A percentile compares a stretch with the other conserved stretches of the same genome.
Conservation (phyloP, 805 yeast species). For the Metschnikowia matae region DNA sequence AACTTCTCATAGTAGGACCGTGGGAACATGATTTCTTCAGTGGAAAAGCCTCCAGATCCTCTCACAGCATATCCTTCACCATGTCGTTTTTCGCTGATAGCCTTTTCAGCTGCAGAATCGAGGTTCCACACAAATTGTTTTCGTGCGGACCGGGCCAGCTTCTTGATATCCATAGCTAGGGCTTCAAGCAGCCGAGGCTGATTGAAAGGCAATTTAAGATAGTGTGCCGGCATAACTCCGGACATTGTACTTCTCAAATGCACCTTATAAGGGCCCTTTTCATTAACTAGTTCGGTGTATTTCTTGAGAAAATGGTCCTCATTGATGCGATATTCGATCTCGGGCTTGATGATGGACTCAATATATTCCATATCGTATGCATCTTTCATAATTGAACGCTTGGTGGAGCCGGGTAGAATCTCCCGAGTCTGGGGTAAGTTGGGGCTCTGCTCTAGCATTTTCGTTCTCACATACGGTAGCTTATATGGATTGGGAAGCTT, state of each 20-base stretch:
- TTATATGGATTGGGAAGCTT: conserved; percentile 31
- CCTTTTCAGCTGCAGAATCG: background rate
- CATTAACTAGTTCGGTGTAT: conserved; percentile 21
- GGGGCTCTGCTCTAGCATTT: conserved; percentile 9
- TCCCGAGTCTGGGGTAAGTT: conserved; percentile 9
- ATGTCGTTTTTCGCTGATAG: background rate
- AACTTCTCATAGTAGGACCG: conserved; percentile 23
- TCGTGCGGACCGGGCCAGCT: conserved; percentile 23
- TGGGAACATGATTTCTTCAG: conserved; percentile 28
- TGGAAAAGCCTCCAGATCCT: conserved; percentile 26
- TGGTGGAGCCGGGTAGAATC: conserved; percentile 25
- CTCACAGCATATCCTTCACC: conserved; percentile 32
- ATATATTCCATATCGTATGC: conserved; percentile 34
- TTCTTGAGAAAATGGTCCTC: conserved; percentile 20
- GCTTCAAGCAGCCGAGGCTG: conserved; percentile 18
- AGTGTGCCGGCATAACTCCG: conserved; percentile 30
- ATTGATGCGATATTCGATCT: conserved; percentile 32
- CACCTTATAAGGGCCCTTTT: conserved; percentile 36
- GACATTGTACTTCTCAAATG: conserved; percentile 28
- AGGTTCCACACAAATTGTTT: conserved; percentile 26
- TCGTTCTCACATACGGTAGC: conserved; percentile 25
- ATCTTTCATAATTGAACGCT: conserved; percentile 14
- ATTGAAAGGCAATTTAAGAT: conserved; percentile 23
- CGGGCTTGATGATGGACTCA: conserved; percentile 30
- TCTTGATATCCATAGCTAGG: conserved; percentile 31